These are phyloP conservation scores for Cryptococcus hybrid DNA, from an alignment of 1,284 basidiomycete species.

Conservation along the genomic window DNA sequence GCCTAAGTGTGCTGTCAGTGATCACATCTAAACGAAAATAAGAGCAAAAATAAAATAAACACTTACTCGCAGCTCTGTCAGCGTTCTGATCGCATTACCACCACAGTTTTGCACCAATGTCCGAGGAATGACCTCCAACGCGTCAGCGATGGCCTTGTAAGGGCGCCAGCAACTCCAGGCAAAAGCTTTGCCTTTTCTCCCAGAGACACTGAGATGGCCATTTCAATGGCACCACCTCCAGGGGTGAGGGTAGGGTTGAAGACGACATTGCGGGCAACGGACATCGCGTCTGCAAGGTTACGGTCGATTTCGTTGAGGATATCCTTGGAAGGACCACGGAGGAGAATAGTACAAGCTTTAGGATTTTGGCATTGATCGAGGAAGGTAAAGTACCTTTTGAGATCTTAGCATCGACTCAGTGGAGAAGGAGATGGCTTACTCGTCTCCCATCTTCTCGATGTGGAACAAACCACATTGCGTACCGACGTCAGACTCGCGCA, in stretches of 20 bases:
- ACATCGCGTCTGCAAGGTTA: constrained; percentile 97
- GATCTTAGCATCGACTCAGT: background rate
- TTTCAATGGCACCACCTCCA: constrained; percentile 95
- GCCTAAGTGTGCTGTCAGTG: constrained; percentile 58
- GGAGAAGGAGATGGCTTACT: constrained; percentile 56
- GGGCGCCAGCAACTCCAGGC: constrained; percentile 83
- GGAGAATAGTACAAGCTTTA: constrained; percentile 96
- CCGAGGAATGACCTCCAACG: constrained; percentile 95
- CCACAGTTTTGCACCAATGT: constrained; percentile 95
- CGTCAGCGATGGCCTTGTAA: constrained; percentile 80
- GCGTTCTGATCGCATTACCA: constrained; percentile 86
- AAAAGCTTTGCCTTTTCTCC: constrained; percentile 77
- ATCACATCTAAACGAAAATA: background rate
- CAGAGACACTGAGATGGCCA: constrained; percentile 90
- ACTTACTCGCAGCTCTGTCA: constrained; percentile 83
- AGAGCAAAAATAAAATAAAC: background rate
- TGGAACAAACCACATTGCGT: constrained; percentile 92
- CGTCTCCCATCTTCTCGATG: constrained; percentile 96
- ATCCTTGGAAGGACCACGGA: constrained; percentile 98
- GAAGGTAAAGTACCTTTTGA: constrained; percentile 89
- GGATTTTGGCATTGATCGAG: constrained; percentile 87
- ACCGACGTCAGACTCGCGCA: constrained; percentile 87
- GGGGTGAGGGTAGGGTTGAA: constrained; percentile 92
- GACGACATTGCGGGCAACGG: constrained; percentile 92
- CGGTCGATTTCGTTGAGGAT: constrained; percentile 98